Evolutionary conservation across 2,329 filamentous ascomycete species (phyloP).

Genomic region (Trichophyton mentagrophytes): DNA sequence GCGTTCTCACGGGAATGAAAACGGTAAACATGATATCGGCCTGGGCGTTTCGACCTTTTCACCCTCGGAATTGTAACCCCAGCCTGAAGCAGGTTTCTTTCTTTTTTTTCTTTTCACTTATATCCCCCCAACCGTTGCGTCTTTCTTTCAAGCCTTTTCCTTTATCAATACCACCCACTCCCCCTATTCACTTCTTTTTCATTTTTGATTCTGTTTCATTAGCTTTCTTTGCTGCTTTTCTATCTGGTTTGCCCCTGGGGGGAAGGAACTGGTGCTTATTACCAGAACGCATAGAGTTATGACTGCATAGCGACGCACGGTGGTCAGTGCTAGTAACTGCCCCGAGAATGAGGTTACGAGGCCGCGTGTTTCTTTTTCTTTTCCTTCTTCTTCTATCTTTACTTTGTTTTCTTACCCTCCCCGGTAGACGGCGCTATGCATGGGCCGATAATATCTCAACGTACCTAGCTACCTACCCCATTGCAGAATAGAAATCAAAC

Average conservation of each 20-base stretch:
- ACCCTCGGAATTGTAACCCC: not conserved
- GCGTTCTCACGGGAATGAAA: not conserved
- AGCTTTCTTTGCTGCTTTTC: not conserved
- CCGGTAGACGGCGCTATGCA: not conserved
- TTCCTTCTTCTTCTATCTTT: not conserved
- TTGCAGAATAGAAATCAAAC: not conserved
- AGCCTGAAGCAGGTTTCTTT: not conserved
- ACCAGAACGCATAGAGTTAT: not conserved
- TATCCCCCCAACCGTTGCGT: not conserved
- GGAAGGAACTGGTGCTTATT: not conserved
- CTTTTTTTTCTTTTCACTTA: not conserved
- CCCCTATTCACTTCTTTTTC: not conserved
- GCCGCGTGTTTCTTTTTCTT: not conserved
- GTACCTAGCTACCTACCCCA: not conserved
- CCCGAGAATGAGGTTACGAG: constrained; percentile 2
- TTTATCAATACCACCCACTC: not conserved
- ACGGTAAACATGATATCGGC: not conserved
- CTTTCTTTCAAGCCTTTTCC: not conserved
- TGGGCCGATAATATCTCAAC: not conserved
- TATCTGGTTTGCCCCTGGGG: not conserved
- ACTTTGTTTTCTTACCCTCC: not conserved
- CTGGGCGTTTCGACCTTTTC: not conserved
- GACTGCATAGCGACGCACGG: not conserved
- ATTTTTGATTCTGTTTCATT: not conserved
- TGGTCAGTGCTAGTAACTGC: constrained; percentile 1